Evolutionary conservation across 805 yeast genomes (phyloP), one percentile per base, ranked within the genome.

Genomic region (Candida chauliodis): DNA sequence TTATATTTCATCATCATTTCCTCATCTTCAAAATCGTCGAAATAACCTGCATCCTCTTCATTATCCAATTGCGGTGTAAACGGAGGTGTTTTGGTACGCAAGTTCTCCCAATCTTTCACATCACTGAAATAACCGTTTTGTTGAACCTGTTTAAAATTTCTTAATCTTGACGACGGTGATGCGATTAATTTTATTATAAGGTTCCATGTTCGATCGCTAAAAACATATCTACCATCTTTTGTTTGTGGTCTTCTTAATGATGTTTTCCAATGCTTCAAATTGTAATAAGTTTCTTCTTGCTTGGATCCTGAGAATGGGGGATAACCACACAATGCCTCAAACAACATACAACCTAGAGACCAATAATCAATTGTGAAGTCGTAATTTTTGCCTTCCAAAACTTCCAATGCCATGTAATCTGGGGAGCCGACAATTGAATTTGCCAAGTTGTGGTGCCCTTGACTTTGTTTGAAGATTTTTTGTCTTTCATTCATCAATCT

Each of bases 361-460:
- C 99, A 93, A 60, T 93, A 93, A 67, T 93, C 99, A 41, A 95
- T 95, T 11, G 99, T 91, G 58, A 83, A 90, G 57, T 93, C 96
- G 60, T 93, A 93, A 42, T 81, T 79, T 55, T 84, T 84, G 6
- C 99, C 99, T 61, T 88, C 95, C 38, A 93, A 75, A 9, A 93
- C 98, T 61, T 93, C 99, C 36, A 93, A 71, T 1, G 99, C 99
- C 99, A 93, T 93, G 58, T 93, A 93, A 61, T 93, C 99, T 1
- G 99, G 99, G 4, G 95, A 85, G 1, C 99, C 99, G 11, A 93
- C 99, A 50, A 91, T 87, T 1, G 97, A 88, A 52, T 87, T 86
- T 13, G 99, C 98, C 53, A 84, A 83, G 51, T 85, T 88, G 42
- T 86, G 75, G 51, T 89, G 95, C 24, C 75, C 75, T 43, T 79